phyloP scores from a whole-genome alignment of 2,329 filamentous ascomycete genomes.

The Chaetomium strumarium region DNA sequence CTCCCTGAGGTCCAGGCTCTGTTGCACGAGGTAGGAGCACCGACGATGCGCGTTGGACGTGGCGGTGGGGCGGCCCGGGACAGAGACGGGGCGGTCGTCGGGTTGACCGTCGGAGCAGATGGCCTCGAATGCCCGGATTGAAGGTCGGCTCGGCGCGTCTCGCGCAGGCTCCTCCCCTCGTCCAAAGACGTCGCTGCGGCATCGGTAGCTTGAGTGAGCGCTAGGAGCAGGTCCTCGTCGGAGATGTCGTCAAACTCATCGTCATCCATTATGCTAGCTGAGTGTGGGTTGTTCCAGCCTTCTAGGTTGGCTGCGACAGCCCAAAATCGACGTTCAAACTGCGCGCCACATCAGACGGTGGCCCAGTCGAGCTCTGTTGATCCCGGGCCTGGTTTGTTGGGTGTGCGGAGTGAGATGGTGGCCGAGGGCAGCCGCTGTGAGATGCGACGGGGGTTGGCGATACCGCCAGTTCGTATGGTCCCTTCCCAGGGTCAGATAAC shows the following conservation, averaged over 20 bases:
- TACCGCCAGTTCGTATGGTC: too few relatives aligned
- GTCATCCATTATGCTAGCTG: slow-evolving; percentile 39
- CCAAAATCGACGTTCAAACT: background rate
- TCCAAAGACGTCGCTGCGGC: slow-evolving; percentile 2
- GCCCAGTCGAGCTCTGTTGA: background rate
- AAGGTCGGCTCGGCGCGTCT: background rate
- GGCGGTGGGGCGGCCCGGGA: background rate
- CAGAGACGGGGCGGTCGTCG: background rate
- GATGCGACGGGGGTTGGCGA: too few relatives aligned
- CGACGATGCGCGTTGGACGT: background rate
- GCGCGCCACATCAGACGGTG: background rate
- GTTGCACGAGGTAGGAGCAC: background rate
- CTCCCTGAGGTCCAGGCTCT: background rate
- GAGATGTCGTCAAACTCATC: slow-evolving; percentile 60
- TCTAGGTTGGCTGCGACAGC: background rate
- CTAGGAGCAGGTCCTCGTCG: slow-evolving; percentile 60
- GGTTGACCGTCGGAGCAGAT: background rate
- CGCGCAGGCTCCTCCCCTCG: background rate
- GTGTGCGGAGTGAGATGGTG: background rate
- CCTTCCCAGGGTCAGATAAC: too few relatives aligned
- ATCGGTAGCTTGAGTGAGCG: slow-evolving; percentile 33
- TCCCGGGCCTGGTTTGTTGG: background rate
- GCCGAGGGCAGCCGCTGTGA: too few relatives aligned
- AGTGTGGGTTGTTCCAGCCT: background rate
- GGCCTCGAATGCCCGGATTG: background rate